A percentile compares a stretch with the other conserved stretches of the same genome.
Conservation (phyloP, 768 basidiomycete species). For the Chalciporus sphaerocephalus region DNA sequence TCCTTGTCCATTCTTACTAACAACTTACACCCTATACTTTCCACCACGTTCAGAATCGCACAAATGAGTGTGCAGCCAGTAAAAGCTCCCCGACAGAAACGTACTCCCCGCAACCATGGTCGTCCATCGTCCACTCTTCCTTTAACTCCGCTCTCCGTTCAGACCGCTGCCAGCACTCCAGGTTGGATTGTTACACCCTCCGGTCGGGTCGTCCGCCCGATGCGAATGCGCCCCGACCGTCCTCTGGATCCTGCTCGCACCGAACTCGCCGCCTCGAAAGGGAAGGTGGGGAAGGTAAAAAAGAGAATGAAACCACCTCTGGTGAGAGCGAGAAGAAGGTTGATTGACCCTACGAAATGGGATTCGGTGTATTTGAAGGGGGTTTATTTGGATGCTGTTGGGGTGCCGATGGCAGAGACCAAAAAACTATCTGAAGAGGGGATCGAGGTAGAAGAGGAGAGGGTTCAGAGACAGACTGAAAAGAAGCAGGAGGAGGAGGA, state of each 20-base stretch:
- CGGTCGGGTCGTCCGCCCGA: constrained; percentile 59
- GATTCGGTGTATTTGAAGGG: constrained; percentile 70
- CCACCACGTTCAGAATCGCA: constrained; percentile 5
- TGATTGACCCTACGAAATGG: constrained; percentile 71
- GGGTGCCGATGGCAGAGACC: neutral
- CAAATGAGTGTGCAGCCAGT: constrained; percentile 15
- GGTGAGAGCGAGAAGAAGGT: constrained; percentile 53
- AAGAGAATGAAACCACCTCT: constrained; percentile 48
- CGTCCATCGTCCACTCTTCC: constrained; percentile 60
- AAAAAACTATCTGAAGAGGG: neutral
- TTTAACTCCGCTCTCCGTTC: constrained; percentile 56
- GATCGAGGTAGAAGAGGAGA: neutral
- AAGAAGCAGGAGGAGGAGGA: constrained; percentile 1
- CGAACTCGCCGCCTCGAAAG: constrained; percentile 6
- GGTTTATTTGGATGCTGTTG: constrained; percentile 50
- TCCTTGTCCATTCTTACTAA: neutral
- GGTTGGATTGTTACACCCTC: constrained; percentile 72
- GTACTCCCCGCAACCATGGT: constrained; percentile 37
- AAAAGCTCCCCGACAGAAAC: constrained; percentile 39
- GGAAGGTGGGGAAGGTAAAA: constrained; percentile 37
- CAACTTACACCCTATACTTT: neutral
- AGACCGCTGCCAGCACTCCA: constrained; percentile 47
- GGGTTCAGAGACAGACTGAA: neutral
- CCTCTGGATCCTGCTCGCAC: constrained; percentile 41
- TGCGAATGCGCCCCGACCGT: constrained; percentile 65